Percentiles rank a stretch among this genome's conserved stretches.
Evolutionary conservation across 257 asterid genomes (phyloP).

Genomic region (Avicennia marina): DNA sequence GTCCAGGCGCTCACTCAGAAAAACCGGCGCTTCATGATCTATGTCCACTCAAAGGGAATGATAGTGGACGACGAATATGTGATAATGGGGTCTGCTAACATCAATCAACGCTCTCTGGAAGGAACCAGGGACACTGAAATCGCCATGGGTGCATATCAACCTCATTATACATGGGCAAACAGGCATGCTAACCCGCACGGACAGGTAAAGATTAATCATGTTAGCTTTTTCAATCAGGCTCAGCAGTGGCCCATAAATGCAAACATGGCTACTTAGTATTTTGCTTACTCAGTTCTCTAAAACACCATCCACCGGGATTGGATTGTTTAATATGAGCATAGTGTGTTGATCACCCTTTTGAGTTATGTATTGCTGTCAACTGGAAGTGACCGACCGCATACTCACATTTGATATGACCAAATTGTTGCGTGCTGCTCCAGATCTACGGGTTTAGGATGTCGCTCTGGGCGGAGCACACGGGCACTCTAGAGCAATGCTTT

Average conservation of each 20-base stretch:
- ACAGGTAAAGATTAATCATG: conserved; percentile 76
- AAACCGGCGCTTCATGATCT: conserved; percentile 80
- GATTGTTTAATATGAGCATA: too few species aligned
- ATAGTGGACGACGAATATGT: conserved; percentile 92
- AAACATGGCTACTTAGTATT: too few species aligned
- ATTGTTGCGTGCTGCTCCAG: conserved; percentile 27
- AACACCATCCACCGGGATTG: too few species aligned
- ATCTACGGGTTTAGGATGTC: conserved; percentile 89
- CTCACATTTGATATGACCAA: not conserved
- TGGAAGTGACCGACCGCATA: not conserved
- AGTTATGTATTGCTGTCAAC: not conserved
- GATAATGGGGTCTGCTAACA: conserved; percentile 86
- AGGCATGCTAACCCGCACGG: conserved; percentile 52
- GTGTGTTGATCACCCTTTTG: too few species aligned
- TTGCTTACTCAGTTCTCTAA: too few species aligned
- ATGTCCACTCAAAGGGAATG: conserved; percentile 97
- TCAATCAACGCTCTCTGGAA: conserved; percentile 86
- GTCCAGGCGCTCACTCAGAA: conserved; percentile 50
- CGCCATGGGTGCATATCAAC: conserved; percentile 95
- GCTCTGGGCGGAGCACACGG: conserved; percentile 90
- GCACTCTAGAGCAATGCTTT: conserved; percentile 55
- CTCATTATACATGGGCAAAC: conserved; percentile 72
- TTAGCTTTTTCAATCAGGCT: too few species aligned
- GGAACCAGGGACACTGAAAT: conserved; percentile 92
- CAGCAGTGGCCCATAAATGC: too few species aligned